Percentiles rank a stretch among this genome's conserved stretches.
phyloP scores from a whole-genome alignment of 345 rosid species.

The Gossypium anomalum region DNA sequence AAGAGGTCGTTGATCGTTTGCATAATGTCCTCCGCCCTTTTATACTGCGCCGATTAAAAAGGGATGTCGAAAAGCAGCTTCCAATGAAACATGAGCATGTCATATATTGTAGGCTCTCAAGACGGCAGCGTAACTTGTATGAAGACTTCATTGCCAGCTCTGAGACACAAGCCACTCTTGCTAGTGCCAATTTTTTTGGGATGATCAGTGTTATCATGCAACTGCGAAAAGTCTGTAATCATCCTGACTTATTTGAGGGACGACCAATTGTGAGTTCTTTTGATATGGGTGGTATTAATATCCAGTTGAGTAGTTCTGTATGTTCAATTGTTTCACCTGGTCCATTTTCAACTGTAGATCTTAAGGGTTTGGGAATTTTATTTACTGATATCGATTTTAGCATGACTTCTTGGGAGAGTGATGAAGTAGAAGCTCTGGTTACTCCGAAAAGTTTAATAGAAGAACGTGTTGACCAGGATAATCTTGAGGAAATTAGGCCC shows the following conservation, averaged over 20 bases:
- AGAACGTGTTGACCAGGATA: conserved; percentile 39
- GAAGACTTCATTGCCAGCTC: conserved; percentile 99
- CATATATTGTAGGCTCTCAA: conserved; percentile 87
- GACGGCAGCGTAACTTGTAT: conserved; percentile 94
- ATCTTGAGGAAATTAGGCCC: conserved; percentile 37
- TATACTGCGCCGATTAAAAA: conserved; percentile 87
- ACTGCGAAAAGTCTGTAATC: conserved; percentile 98
- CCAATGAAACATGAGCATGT: conserved; percentile 93
- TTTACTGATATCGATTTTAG: conserved; percentile 75
- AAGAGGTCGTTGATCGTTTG: conserved; percentile 94
- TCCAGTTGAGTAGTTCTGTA: conserved; percentile 67
- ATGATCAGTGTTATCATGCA: conserved; percentile 99
- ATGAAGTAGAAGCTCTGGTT: conserved; percentile 64
- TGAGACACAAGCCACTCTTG: conserved; percentile 97
- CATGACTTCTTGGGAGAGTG: conserved; percentile 90
- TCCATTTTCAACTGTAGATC: conserved; percentile 63
- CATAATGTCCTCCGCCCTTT: conserved; percentile 99
- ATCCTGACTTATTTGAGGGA: conserved; percentile 98
- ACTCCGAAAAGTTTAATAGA: conserved; percentile 67
- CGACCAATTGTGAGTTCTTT: conserved; percentile 97
- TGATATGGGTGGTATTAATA: conserved; percentile 78
- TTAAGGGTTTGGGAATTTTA: conserved; percentile 61
- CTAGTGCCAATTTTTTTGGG: conserved; percentile 91
- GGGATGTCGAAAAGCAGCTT: conserved; percentile 98
- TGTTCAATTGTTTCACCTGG: conserved; percentile 60